Base-by-base conservation (phyloP, 768 basidiomycete species). In the Sarcodon aspratus region DNA sequence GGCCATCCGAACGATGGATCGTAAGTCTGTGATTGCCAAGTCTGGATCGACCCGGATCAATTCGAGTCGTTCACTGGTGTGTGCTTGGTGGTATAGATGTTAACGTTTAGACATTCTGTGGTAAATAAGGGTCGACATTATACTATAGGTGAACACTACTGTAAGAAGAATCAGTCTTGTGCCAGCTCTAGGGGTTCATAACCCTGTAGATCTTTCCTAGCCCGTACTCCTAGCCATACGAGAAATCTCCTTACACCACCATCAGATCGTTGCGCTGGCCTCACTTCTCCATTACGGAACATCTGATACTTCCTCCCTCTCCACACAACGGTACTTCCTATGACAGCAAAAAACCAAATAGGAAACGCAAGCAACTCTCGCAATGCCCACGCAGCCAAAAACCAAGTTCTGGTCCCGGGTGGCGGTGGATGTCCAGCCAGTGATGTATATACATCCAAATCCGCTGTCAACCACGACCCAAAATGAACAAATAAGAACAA, bases 291-390 rank as follows among this genome's bases (percentile, higher is more conserved):
- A 55, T 90, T 85, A 34, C 65, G 66, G 51, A 82, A 62, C 42
- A 97, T 76, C 53, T 72, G 71, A 65, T 97, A 99, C 54, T 63
- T 74, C 58, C 67, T 73, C 0, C 94, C 95, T 59, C 96, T 75
- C 96, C 96, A 99, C 1, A 73, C 70, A 33, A 99, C 89, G 50
- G 80, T 78, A 61, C 80, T 56, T 31, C 94, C 92, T 45, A 82
- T 65, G 36, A 99, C 78, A 6, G 88, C 95, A 52, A 83, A 69
- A 7, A 84, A 45, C 78, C 82, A 99, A 50, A 98, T 89, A 0
- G 96, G 96, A 17, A 98, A 68, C 4, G 95, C 83, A 50, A 94
- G 63, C 36, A 82, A 10, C 66, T 99, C 96, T 49, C 96, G 75
- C 15, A 74, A 67, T 13, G 70, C 61, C 91, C 93, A 99, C 7